phyloP scores from a whole-genome alignment of 2,329 filamentous ascomycete species.

The Fusarium hostae region DNA sequence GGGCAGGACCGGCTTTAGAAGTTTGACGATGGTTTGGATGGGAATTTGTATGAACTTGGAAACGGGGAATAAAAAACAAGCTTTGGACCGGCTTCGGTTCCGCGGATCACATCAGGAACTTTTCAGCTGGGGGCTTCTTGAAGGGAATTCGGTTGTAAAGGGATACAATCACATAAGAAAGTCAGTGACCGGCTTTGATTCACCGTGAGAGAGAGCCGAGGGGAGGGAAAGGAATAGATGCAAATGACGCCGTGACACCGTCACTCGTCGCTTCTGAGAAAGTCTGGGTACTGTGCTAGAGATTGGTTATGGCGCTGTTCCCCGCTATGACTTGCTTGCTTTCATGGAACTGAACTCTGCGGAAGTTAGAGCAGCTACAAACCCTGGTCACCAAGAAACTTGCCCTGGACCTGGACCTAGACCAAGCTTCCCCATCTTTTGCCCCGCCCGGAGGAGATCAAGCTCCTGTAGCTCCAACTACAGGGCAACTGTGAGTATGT shows the following conservation, averaged over 20 bases:
- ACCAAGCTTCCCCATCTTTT: slow-evolving; percentile 34
- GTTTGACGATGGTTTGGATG: neutral
- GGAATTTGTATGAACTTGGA: slow-evolving; percentile 5
- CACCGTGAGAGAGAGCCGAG: slow-evolving; percentile 8
- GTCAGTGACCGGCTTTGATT: neutral
- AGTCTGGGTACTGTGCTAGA: slow-evolving; percentile 1
- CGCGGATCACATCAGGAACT: slow-evolving; percentile 2
- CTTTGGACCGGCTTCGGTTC: slow-evolving; percentile 17
- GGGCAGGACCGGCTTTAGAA: slow-evolving; percentile 3
- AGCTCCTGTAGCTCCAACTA: slow-evolving; percentile 14
- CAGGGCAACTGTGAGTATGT: neutral
- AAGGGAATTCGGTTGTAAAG: neutral
- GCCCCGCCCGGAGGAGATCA: slow-evolving; percentile 28
- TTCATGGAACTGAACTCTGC: neutral
- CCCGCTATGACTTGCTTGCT: slow-evolving; percentile 26
- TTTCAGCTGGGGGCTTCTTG: neutral
- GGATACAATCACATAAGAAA: neutral
- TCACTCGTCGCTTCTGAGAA: slow-evolving; percentile 26
- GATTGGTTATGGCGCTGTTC: slow-evolving; percentile 6
- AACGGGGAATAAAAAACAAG: slow-evolving; percentile 23
- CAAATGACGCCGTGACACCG: slow-evolving; percentile 44
- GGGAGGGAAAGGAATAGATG: slow-evolving; percentile 13
- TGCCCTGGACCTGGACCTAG: slow-evolving; percentile 5
- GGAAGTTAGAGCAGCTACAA: neutral
- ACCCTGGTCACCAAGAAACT: slow-evolving; percentile 7